A percentile compares a stretch with the other conserved stretches of the same genome.
Conservation (phyloP, 2,329 filamentous ascomycete genomes). For the Leptodontidium sp. region DNA sequence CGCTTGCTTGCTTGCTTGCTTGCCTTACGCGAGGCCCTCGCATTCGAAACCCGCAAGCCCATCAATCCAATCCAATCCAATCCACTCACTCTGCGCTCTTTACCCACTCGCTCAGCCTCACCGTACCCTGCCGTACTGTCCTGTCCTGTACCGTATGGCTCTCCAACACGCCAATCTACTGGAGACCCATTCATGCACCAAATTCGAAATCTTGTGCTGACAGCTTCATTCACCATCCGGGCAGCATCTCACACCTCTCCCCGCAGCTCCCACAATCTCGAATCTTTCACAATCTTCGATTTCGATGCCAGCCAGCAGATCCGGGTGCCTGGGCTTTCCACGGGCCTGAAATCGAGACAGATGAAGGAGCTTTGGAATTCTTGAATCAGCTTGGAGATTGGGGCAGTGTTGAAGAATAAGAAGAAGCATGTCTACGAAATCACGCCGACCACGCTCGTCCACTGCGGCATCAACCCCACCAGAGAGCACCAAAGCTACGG, state of each 20-base stretch:
- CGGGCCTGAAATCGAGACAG: conserved; percentile 33
- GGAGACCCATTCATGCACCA: conserved; percentile 16
- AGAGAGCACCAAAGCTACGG: conserved; percentile 66
- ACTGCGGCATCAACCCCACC: conserved; percentile 66
- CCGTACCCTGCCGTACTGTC: background rate
- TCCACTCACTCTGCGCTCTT: too few relatives aligned
- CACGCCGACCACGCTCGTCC: conserved; percentile 69
- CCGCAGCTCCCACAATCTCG: background rate
- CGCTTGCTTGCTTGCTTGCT: background rate
- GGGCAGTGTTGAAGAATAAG: conserved; percentile 49
- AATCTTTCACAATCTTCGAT: background rate
- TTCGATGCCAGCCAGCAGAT: conserved; percentile 36
- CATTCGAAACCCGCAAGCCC: conserved; percentile 35
- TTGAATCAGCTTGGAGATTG: conserved; percentile 41
- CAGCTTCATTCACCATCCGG: background rate
- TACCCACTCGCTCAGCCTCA: conserved; percentile 36
- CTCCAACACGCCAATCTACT: conserved; percentile 18
- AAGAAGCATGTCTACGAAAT: conserved; percentile 60
- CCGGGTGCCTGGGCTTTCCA: conserved; percentile 37
- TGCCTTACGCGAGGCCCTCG: conserved; percentile 12
- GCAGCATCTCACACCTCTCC: background rate
- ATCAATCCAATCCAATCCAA: conserved; percentile 1
- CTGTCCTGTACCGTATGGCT: conserved; percentile 15
- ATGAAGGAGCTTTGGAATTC: conserved; percentile 40
- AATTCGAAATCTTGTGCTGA: conserved; percentile 12